phyloP scores from a whole-genome alignment of 2,329 filamentous ascomycete genomes.

The Fusarium phyllophilum region DNA sequence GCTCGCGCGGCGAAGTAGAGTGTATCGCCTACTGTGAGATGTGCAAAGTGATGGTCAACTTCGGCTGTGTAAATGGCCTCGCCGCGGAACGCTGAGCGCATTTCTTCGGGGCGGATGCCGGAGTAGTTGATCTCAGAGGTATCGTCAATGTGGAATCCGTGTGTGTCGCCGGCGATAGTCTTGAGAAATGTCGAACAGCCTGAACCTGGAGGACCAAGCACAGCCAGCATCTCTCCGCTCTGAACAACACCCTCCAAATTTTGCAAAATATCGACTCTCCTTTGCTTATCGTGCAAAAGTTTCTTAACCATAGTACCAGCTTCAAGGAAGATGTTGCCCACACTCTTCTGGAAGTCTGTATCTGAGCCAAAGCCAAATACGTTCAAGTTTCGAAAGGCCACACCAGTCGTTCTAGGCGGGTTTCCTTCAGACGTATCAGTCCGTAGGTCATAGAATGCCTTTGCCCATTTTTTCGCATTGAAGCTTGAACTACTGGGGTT shows the following conservation, averaged over 20 bases:
- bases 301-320: constrained; percentile 24
- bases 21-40: constrained; percentile 78
- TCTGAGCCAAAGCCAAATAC: constrained; percentile 45
- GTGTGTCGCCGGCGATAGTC: constrained; percentile 80
- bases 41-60: constrained; percentile 81
- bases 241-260: constrained; percentile 72
- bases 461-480: constrained; percentile 56
- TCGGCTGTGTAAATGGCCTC: constrained; percentile 87
- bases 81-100: constrained; percentile 78
- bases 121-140: constrained; percentile 79
- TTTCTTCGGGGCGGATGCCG: constrained; percentile 72
- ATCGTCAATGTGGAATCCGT: constrained; percentile 76
- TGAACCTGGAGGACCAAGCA: constrained; percentile 73
- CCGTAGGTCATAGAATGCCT: constrained; percentile 47
- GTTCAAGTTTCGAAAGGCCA: constrained; percentile 42
- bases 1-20: constrained; percentile 78
- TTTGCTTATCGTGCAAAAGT: constrained; percentile 54
- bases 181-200: constrained; percentile 85
- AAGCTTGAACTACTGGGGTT: constrained; percentile 55
- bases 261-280: constrained; percentile 71
- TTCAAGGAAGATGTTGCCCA: constrained; percentile 42
- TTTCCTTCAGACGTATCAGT: constrained; percentile 41
- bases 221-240: constrained; percentile 76
- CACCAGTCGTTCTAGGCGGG: constrained; percentile 42
- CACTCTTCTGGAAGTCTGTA: constrained; percentile 45